phyloP scores from a whole-genome alignment of 176 grass and related monocot species.

The Coix lacrymajobi region DNA sequence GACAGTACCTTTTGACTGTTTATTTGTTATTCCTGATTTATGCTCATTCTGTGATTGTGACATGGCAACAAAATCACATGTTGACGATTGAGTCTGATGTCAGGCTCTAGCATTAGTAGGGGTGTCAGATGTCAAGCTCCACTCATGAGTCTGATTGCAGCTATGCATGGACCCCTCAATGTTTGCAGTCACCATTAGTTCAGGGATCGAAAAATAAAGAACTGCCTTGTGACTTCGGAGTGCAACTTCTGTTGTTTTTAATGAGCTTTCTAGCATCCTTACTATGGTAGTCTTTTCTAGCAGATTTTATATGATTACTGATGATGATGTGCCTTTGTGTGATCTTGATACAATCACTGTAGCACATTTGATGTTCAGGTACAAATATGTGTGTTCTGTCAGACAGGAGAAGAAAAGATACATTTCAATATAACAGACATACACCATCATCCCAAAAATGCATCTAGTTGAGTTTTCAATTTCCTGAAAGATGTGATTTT shows the following conservation, averaged over 20 bases:
- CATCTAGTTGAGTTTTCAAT: not conserved
- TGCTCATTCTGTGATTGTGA: constrained; percentile 22
- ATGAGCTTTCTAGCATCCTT: not conserved
- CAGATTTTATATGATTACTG: not conserved
- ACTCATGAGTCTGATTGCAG: not conserved
- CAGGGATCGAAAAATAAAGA: not conserved
- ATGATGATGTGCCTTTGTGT: not conserved
- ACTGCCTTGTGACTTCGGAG: not conserved
- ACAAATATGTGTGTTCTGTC: not conserved
- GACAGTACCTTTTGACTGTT: constrained; percentile 21
- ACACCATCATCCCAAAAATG: not conserved
- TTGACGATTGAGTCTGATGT: not conserved
- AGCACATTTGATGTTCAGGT: not conserved
- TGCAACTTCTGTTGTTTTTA: not conserved
- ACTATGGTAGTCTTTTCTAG: not conserved
- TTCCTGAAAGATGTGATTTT: not conserved
- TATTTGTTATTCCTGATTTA: constrained; percentile 27
- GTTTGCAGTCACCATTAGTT: not conserved
- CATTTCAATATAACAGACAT: not conserved
- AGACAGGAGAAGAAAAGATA: not conserved
- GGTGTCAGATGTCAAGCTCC: not conserved
- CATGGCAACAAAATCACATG: not conserved
- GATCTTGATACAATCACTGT: not conserved
- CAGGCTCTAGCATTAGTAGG: not conserved
- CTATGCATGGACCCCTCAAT: constrained; percentile 6